Conservation (phyloP, 768 basidiomycete species). For the Russula abietina region DNA sequence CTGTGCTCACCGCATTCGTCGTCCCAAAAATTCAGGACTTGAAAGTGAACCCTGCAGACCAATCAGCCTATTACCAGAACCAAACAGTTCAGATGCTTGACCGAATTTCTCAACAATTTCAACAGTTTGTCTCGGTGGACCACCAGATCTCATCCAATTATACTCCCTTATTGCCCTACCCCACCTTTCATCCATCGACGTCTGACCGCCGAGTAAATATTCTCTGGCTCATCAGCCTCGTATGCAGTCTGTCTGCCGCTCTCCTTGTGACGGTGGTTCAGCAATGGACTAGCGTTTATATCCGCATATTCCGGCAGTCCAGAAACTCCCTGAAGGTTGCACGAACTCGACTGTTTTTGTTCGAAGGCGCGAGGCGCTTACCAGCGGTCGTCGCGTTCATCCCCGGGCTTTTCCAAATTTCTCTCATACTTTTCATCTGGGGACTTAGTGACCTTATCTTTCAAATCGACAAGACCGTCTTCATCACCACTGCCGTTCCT, state of each 20-base stretch:
- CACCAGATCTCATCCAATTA: not conserved
- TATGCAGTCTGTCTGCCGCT: constrained; percentile 39
- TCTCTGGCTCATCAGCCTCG: constrained; percentile 36
- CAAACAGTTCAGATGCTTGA: not conserved
- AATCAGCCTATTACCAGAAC: not conserved
- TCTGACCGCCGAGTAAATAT: constrained; percentile 37
- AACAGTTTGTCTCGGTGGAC: not conserved
- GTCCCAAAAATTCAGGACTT: constrained; percentile 1
- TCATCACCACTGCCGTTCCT: not conserved
- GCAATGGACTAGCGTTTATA: constrained; percentile 43
- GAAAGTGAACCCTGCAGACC: constrained; percentile 7
- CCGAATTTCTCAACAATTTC: constrained; percentile 8
- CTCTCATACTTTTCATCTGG: constrained; percentile 30
- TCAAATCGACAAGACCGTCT: constrained; percentile 25
- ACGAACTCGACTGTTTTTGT: constrained; percentile 36
- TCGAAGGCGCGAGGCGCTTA: constrained; percentile 38
- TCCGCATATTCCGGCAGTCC: constrained; percentile 30
- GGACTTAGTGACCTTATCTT: constrained; percentile 42
- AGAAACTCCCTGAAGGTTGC: constrained; percentile 32
- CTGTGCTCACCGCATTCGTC: constrained; percentile 13
- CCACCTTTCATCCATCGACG: constrained; percentile 25
- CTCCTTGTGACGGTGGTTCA: constrained; percentile 44
- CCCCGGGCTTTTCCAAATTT: constrained; percentile 43
- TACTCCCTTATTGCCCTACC: not conserved
- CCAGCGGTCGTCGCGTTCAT: constrained; percentile 38